Conservation (phyloP, 2,329 filamentous ascomycete species). For the Paracoccidioides brasiliensis region DNA sequence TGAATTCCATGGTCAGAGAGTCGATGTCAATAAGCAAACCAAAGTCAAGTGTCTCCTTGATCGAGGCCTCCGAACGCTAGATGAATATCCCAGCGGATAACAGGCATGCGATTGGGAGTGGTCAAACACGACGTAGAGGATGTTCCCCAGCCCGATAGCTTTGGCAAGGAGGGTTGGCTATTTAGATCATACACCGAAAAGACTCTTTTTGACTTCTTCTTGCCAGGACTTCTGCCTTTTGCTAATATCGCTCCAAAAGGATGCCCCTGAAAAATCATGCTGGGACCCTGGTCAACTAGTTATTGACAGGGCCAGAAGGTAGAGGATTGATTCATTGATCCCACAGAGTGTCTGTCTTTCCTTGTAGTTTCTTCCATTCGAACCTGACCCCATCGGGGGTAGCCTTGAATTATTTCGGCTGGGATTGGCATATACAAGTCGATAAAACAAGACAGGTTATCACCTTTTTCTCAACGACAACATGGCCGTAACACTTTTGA, state of each 20-base stretch:
- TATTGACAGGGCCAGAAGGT: slow-evolving; percentile 13
- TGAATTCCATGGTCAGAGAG: slow-evolving; percentile 30
- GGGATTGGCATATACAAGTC: background rate
- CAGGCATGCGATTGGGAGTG: slow-evolving; percentile 17
- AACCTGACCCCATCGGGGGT: background rate
- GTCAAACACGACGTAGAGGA: slow-evolving; percentile 37
- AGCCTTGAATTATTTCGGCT: background rate
- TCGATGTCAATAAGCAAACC: slow-evolving; percentile 25
- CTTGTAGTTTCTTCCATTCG: background rate
- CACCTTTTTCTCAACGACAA: background rate
- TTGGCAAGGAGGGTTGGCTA: slow-evolving; percentile 38
- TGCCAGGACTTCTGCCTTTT: slow-evolving; percentile 27
- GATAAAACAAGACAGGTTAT: background rate
- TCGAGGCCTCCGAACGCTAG: slow-evolving; percentile 11
- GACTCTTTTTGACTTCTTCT: slow-evolving; percentile 36
- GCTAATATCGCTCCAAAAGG: slow-evolving; percentile 18
- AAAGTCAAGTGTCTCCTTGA: slow-evolving; percentile 17
- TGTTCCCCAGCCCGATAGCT: slow-evolving; percentile 41
- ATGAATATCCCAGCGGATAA: slow-evolving; percentile 14
- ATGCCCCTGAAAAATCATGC: slow-evolving; percentile 15
- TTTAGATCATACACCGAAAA: slow-evolving; percentile 44
- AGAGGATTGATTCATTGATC: slow-evolving; percentile 14
- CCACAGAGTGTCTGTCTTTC: slow-evolving; percentile 14
- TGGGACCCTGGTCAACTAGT: slow-evolving; percentile 17
- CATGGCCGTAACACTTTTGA: background rate